Base-by-base conservation (phyloP, 805 yeast species). In the Cyberlindnera xishuangbannaensis region DNA sequence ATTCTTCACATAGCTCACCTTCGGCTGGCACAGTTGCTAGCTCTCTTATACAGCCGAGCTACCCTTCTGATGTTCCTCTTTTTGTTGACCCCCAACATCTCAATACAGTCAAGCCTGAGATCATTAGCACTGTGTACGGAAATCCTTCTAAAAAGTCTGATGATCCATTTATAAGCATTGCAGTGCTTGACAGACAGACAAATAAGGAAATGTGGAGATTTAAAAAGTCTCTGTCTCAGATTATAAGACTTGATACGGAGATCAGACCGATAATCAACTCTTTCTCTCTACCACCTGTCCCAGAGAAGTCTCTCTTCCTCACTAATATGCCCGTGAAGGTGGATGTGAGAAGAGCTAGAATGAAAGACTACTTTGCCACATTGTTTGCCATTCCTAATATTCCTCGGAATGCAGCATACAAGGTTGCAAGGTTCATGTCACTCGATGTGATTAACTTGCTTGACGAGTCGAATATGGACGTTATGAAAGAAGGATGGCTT, bases 151-250 rank as follows among this genome's bases (percentile, higher is more conserved):
- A 65, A 25, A 67, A 67, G 42, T 45, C 62, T 1, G 82, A 75
- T 25, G 86, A 79, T 26, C 78, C 82, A 13, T 59, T 59, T 18
- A 66, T 83, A 15, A 65, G 82, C 1, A 67, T 88, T 34, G 69
- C 80, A 13, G 75, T 83, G 5, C 61, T 69, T 28, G 90, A 83
- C 44, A 69, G 77, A 21, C 75, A 67, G 16, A 59, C 78, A 2
- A 62, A 65, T 25, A 76, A 76, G 40, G 85, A 78, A 46, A 71
- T 83, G 64, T 88, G 95, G 81, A 68, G 77, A 45, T 75, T 85
- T 33, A 64, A 76, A 26, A 86, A 86, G 49, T 56, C 76, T 2
- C 70, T 76, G 38, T 60, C 71, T 2, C 80, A 78, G 45, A 59
- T 90, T n/a, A 41, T 63, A 6, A 64, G 67, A 8, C 65, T 88